phyloP scores from a whole-genome alignment of 192 early-diverging fungal genomes.

The Oehlia diaphana region DNA sequence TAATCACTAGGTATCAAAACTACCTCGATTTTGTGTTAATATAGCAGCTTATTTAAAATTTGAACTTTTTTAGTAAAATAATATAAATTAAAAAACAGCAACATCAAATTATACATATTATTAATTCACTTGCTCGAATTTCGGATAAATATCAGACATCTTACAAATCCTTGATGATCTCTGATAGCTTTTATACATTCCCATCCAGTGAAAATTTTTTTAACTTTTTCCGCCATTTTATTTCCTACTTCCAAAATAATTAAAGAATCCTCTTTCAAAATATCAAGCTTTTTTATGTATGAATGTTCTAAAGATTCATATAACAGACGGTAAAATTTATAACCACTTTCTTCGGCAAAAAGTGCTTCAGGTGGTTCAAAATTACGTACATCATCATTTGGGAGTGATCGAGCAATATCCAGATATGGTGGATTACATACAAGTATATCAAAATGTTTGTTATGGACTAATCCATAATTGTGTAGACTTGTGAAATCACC shows the following conservation, averaged over 20 bases:
- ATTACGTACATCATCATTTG: background rate
- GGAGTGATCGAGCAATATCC: background rate
- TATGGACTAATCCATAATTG: background rate
- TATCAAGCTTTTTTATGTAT: background rate
- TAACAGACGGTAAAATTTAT: background rate
- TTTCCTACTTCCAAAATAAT: slow-evolving; percentile 12
- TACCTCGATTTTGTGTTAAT: too few relatives aligned
- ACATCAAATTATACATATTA: too few relatives aligned
- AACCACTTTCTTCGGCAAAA: background rate
- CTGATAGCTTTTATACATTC: slow-evolving; percentile 6
- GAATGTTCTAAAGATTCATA: background rate
- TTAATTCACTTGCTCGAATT: background rate
- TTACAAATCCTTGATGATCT: slow-evolving; percentile 18
- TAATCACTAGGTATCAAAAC: too few relatives aligned
- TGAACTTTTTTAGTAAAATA: too few relatives aligned
- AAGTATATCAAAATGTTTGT: slow-evolving; percentile 8
- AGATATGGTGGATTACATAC: slow-evolving; percentile 29
- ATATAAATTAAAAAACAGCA: too few relatives aligned
- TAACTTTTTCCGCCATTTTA: slow-evolving; percentile 16
- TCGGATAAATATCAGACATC: slow-evolving; percentile 8
- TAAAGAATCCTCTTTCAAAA: background rate
- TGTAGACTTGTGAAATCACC: background rate
- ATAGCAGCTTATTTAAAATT: too few relatives aligned
- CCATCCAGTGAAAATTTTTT: slow-evolving; percentile 15
- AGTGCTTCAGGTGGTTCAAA: slow-evolving; percentile 12